Conservation (phyloP, 2,329 filamentous ascomycete genomes). For the Fusarium brachygibbosum region DNA sequence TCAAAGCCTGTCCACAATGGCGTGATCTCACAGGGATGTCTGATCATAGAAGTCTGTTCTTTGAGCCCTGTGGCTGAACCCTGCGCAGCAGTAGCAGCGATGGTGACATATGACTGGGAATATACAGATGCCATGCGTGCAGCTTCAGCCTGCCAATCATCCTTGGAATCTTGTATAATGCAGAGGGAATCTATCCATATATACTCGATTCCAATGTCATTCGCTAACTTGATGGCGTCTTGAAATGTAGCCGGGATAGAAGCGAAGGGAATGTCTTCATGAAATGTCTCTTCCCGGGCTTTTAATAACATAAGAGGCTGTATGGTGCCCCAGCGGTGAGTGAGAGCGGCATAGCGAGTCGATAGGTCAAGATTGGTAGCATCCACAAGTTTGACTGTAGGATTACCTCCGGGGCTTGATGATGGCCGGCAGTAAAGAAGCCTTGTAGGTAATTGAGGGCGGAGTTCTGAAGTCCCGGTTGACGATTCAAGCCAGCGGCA, state of each 20-base stretch:
- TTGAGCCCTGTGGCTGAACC: constrained; percentile 32
- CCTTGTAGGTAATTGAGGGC: constrained; percentile 28
- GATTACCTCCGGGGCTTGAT: neutral
- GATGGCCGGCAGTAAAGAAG: constrained; percentile 23
- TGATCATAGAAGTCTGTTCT: constrained; percentile 26
- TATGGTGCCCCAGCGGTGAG: constrained; percentile 34
- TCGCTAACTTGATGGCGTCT: constrained; percentile 29
- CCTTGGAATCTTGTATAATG: constrained; percentile 39
- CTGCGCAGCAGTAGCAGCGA: constrained; percentile 33
- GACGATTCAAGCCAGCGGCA: constrained; percentile 22
- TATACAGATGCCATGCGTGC: constrained; percentile 40
- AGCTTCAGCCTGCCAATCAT: constrained; percentile 39
- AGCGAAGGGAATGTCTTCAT: constrained; percentile 14
- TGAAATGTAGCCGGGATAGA: constrained; percentile 36
- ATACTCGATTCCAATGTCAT: constrained; percentile 23
- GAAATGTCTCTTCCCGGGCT: constrained; percentile 6
- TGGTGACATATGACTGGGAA: constrained; percentile 32
- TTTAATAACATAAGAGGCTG: constrained; percentile 31
- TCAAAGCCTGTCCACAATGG: constrained; percentile 34
- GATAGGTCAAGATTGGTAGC: neutral
- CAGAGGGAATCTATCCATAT: constrained; percentile 42
- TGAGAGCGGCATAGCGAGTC: constrained; percentile 35
- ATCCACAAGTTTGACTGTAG: constrained; percentile 19
- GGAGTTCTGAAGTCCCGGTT: neutral
- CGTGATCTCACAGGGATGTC: constrained; percentile 26